These are phyloP conservation scores for Scutellaria barbata DNA, from an alignment of 257 asterid genomes.

Conservation along the genomic window DNA sequence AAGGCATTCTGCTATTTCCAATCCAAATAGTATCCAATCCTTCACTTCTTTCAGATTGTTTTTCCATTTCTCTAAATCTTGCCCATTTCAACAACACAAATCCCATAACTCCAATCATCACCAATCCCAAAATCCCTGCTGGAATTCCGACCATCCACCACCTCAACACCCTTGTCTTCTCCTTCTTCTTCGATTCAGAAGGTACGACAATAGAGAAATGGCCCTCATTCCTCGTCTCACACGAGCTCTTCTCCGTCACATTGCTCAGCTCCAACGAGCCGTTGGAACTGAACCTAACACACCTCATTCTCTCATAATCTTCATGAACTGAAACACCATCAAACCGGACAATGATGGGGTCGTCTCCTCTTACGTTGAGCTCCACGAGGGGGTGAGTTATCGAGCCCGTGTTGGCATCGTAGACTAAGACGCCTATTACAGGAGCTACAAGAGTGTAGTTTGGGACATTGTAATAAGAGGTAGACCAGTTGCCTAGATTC, in stretches of 20 bases:
- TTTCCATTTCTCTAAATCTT: slow-evolving; percentile 61
- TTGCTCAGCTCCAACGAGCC: slow-evolving; percentile 60
- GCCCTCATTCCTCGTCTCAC: slow-evolving; percentile 55
- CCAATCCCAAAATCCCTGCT: slow-evolving; percentile 52
- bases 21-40: slow-evolving; percentile 67
- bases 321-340: slow-evolving; percentile 33
- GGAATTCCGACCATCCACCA: slow-evolving; percentile 71
- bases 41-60: slow-evolving; percentile 63
- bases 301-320: slow-evolving; percentile 32
- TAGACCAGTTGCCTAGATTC: slow-evolving; percentile 72
- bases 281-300: slow-evolving; percentile 56
- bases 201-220: slow-evolving; percentile 74
- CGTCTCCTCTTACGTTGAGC: slow-evolving; percentile 38
- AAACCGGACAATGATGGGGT: slow-evolving; percentile 53
- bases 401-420: slow-evolving; percentile 47
- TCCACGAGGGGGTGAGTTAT: slow-evolving; percentile 32
- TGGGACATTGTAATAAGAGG: slow-evolving; percentile 59
- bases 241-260: slow-evolving; percentile 40
- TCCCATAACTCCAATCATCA: slow-evolving; percentile 39
- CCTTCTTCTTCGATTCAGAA: background rate
- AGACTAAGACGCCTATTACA: slow-evolving; percentile 66
- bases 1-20: slow-evolving; percentile 81
- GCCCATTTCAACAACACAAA: slow-evolving; percentile 38
- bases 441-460: slow-evolving; percentile 62
- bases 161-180: slow-evolving; percentile 36